Evolutionary conservation across 192 early-diverging fungal genomes (phyloP), one percentile per base, ranked within the genome.

Genomic region (Coemansia sp.): DNA sequence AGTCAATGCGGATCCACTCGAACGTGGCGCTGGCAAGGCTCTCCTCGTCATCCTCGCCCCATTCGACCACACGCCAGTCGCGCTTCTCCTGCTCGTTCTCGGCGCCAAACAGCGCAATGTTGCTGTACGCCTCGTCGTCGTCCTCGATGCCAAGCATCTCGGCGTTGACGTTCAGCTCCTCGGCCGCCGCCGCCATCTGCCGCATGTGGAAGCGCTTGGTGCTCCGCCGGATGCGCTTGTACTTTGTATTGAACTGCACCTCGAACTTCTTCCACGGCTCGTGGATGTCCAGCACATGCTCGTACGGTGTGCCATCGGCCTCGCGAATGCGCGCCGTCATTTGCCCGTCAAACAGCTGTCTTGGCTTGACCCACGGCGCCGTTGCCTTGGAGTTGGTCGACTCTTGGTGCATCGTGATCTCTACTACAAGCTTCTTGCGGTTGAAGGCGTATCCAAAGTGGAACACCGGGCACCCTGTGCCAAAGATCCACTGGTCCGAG

Each of bases 1-100:
- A 91, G 69, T 99, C 96, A 56, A 97, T 72, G 33, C 95, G 86
- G 77, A 99, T 95, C 93, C 95, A 98, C 67, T 99, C 97, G 37
- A 98, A 93, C n/a, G 75, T 84, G 0, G 75, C 71, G 58, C 83
- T 82, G 18, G 81, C 77, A 69, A 86, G 45, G 21, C 83, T 86
- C 58, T 91, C 85, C 39, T 91, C 88, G 68, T 92, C 91, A 23
- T 87, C 91, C 64, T 91, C 89, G 63, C 89, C 90, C 89, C 90
- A 92, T 74, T 92, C 90, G 13, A 86, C 80, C 9, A 90, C 79
- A 7, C 86, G 81, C 90, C 92, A 91, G 52, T 88, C 87, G 40
- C 87, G 84, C 57, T 89, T 86, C 55, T 87, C 83, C 21, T 71
- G 76, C 25, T 84, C 86, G 42, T 88, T 73, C 58, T 90, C 87